Evolutionary conservation across 257 asterid genomes (phyloP).

Genomic region (Rehmannia glutinosa): DNA sequence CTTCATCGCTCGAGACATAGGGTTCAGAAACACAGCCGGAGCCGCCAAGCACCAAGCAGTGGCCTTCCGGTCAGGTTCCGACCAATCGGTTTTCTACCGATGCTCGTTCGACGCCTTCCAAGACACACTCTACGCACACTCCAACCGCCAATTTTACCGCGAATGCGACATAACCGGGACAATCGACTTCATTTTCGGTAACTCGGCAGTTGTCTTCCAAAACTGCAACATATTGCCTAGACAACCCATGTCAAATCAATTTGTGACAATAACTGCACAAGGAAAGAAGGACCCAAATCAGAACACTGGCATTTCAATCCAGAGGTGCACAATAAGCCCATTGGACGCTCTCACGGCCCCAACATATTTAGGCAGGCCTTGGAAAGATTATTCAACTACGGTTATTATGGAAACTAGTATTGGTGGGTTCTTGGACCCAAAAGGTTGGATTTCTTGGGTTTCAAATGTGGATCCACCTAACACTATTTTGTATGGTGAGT

Average conservation of each 20-base stretch:
- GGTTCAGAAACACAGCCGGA: conserved; percentile 75
- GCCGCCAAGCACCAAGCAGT: conserved; percentile 83
- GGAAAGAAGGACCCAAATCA: conserved; percentile 80
- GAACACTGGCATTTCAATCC: conserved; percentile 67
- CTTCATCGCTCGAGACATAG: conserved; percentile 68
- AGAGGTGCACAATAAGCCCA: conserved; percentile 50
- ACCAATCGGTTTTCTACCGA: conserved; percentile 56
- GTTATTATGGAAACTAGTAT: conserved; percentile 52
- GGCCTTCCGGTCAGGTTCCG: conserved; percentile 74
- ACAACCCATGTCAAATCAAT: conserved; percentile 69
- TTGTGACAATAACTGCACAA: conserved; percentile 81
- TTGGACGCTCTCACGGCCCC: conserved; percentile 42
- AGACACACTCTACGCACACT: conserved; percentile 83
- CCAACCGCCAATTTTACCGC: conserved; percentile 85
- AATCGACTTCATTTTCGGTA: conserved; percentile 81
- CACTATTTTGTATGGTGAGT: conserved; percentile 61
- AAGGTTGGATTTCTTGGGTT: conserved; percentile 73
- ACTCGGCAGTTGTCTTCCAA: conserved; percentile 66
- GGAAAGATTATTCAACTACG: conserved; percentile 66
- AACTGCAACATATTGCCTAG: conserved; percentile 67
- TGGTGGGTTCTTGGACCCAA: conserved; percentile 50
- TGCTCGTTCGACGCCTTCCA: conserved; percentile 73
- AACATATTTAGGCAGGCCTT: conserved; percentile 74
- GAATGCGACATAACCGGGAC: conserved; percentile 77
- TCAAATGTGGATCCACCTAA: conserved; percentile 44